Evolutionary conservation across 495 filamentous ascomycete genomes (phyloP), one percentile per base, ranked within the genome.

Genomic region (Talaromyces adpressus): DNA sequence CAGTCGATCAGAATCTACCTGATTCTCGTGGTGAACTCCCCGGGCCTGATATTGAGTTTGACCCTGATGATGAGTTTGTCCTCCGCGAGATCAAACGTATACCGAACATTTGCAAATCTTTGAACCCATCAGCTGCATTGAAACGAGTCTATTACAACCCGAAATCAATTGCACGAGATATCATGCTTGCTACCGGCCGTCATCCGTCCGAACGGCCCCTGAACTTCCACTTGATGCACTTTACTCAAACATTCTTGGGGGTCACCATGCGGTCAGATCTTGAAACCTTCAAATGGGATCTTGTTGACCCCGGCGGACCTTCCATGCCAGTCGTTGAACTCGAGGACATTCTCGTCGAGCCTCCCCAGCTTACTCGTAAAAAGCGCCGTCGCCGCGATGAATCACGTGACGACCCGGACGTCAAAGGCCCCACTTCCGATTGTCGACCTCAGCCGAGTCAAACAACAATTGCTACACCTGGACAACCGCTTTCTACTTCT

Each of bases 271-370:
- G 68, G 12, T 73, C 77, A 8, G 87, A 91, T 69, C 67, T 91
- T 12, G 70, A 71, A n/a, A 89, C 86, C 0, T 75, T 91, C 23
- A 72, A 80, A 32, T 91, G 89, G 89, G 88, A 90, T 71, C 56
- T 88, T 16, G 76, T 91, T 2, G 88, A 91, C 69, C 83, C 85
- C 32, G 72, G 67, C 30, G 68, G 65, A 16, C 62, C 61, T 27
- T 39, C 62, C 11, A 63, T 64, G 61, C 65, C 65, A 51, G 59
- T 61, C 6, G 62, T 65, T 18, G 29, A 67, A 54, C 16, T 64
- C 12, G 59, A 65, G 20, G 59, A 64, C 51, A 64, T 65, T 32
- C 63, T 62, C n/a, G 52, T 49, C 22, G 64, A 62, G 49, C 59
- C 45, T 36, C 47, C 59, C 9, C 60, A 32, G 11, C 20, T 62